phyloP scores from a whole-genome alignment of 768 basidiomycete genomes.

The Phanerochaete carnosa region DNA sequence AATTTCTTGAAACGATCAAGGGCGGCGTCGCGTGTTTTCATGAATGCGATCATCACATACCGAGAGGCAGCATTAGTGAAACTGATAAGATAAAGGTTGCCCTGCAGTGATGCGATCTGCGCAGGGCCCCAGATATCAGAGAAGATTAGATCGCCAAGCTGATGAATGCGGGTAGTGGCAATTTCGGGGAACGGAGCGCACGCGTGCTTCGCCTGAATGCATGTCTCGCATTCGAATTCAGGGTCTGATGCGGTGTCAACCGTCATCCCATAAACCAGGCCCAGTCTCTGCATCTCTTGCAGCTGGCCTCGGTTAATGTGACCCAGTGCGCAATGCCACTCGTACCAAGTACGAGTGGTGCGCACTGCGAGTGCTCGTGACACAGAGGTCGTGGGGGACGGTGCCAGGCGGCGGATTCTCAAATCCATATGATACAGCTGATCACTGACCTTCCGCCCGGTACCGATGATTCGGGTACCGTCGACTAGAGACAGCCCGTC shows the following conservation, averaged over 20 bases:
- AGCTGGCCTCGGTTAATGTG: slow-evolving; percentile 1
- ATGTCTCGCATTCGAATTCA: slow-evolving; percentile 36
- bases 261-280: background rate
- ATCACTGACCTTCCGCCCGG: background rate
- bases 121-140: slow-evolving; percentile 46
- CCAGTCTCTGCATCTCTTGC: background rate
- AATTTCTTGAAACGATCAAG: slow-evolving; percentile 29
- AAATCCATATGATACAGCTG: background rate
- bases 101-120: slow-evolving; percentile 21
- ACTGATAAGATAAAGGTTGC: slow-evolving; percentile 18
- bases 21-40: slow-evolving; percentile 27
- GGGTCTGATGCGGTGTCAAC: slow-evolving; percentile 1
- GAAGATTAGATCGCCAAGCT: slow-evolving; percentile 35
- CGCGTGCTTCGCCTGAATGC: slow-evolving; percentile 39
- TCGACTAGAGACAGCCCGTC: background rate
- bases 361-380: background rate
- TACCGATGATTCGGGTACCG: background rate
- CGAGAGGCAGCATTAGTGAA: slow-evolving; percentile 29
- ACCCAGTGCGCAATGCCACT: slow-evolving; percentile 6
- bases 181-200: slow-evolving; percentile 30
- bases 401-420: background rate
- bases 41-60: slow-evolving; percentile 26
- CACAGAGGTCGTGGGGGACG: background rate
- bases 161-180: slow-evolving; percentile 26
- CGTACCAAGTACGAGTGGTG: slow-evolving; percentile 1